Base-by-base conservation (phyloP, 2,329 filamentous ascomycete species). In the Pseudomassariella vexata region DNA sequence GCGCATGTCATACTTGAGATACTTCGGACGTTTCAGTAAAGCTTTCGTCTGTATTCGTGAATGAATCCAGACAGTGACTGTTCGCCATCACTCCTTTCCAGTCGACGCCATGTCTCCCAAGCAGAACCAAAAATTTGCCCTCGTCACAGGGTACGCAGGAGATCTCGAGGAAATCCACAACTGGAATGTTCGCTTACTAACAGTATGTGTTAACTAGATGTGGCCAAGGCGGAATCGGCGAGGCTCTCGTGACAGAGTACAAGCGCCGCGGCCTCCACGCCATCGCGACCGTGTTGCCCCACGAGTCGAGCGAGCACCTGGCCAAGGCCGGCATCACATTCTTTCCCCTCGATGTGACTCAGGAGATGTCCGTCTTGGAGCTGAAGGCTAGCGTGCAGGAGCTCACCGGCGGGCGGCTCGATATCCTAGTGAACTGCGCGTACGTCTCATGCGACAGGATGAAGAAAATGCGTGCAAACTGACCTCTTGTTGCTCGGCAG, bases 201-300 rank as follows among this genome's bases (percentile, higher is more conserved):
- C 11, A 17, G 17, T 18, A 5, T 20, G 10, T 8, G 19, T 15
- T 15, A n/a, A 4, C 22, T 28, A 46, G 45, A 3, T 46, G 43
- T 22, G 45, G 45, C 5, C 7, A 36, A 11, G 45, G 45, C 3
- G 44, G 44, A 0, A 48, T 48, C 6, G 45, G 45, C 3, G 43
- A 48, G 17, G 45, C 41, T n/a, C 37, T 48, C 2, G 41, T 37
- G 5, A 32, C 6, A 5, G 36, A 45, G n/a, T 48, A 42, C 17
- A 9, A 16, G 1, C 24, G 19, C 1, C 18, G 7, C 1, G 30
- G 32, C 6, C 5, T 46, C 2, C 27, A 35, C 6, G 3, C 44
- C 4, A 43, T 48, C 21, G 44, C 44, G 1, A 48, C 42, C 1
- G 10, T 47, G 1, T 34, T 47, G 4, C 42, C 44, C 1, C 5